Evolutionary conservation across 2,329 filamentous ascomycete genomes (phyloP), one percentile per base, ranked within the genome.

Genomic region (Claviceps capensis): DNA sequence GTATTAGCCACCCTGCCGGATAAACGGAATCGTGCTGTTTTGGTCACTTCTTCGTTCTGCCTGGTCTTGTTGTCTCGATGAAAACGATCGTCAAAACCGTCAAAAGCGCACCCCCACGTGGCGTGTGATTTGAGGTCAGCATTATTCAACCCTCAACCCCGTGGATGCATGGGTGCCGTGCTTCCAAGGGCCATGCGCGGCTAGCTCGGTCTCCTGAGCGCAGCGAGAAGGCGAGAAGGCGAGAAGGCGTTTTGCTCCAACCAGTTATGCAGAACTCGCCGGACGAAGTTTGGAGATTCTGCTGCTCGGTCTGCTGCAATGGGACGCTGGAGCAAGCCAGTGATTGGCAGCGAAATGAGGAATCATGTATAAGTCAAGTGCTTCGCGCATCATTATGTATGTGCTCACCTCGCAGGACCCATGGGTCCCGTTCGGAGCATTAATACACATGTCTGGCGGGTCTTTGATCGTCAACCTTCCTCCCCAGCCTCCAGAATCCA

Each of bases 21-120:
- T 51, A 51, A 47, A 51, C 43, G 30, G 41, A 17, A 6, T 22
- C 14, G 36, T 47, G 34, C 42, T 47, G 22, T 44, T 50, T 50
- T 44, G 22, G 11, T 23, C 41, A 26, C 36, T 23, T 30, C 16
- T 36, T 42, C 19, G 22, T 36, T 47, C 41, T 47, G 41, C 34
- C 36, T 42, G 42, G 22, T 50, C 41, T 45, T 34, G 30, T 38
- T 37, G 40, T 43, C 40, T 49, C 38, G 36, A 36, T 38, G 16
- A 23, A 14, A 22, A 26, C 30, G 30, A 34, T 34, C 30, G 23
- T 26, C 7, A 17, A 41, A 26, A 26, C 16, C 13, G 16, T 37
- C 17, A 22, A 22, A 11, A 11, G 30, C 30, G 30, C 30, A 22
- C 19, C 47, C 47, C 30, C 26, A 4, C 38, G 48, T 19, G 37